These are phyloP conservation scores for Cucumis melo DNA, from an alignment of 306 rosid species.

Conservation along the genomic window DNA sequence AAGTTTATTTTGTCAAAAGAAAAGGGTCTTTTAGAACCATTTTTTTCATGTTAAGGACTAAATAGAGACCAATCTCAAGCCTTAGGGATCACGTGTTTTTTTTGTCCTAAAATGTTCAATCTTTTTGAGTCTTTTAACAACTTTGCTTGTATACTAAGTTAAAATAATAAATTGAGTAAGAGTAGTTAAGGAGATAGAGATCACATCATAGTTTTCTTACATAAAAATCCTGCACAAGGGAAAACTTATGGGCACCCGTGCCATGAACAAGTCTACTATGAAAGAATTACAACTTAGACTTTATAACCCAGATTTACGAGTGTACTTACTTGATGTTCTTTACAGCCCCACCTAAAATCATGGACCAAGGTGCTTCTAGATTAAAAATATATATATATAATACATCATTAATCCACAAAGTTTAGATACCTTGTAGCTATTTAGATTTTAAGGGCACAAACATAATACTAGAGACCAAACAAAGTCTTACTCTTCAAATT, in stretches of 20 bases:
- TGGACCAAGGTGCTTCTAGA: neutral
- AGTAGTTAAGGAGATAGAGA: neutral
- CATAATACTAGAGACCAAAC: neutral
- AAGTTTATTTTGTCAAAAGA: no score
- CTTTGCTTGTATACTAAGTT: neutral
- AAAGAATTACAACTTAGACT: neutral
- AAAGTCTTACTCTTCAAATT: neutral
- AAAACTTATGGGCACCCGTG: neutral
- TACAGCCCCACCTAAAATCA: neutral
- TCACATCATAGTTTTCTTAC: neutral
- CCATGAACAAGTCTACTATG: neutral
- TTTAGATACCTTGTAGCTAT: neutral
- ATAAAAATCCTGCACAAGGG: neutral
- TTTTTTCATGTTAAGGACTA: no score
- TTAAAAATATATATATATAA: neutral
- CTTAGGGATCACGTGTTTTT: no score
- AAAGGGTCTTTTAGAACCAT: no score
- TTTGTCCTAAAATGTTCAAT: no score
- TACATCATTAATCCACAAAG: neutral
- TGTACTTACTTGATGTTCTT: neutral
- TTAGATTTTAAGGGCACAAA: neutral
- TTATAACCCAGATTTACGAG: neutral
- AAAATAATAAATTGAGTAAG: neutral
- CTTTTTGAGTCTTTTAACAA: neutral
- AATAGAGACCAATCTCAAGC: no score